These are phyloP conservation scores for Gillenia trifoliata DNA, from an alignment of 306 rosid genomes.

Conservation along the genomic window DNA sequence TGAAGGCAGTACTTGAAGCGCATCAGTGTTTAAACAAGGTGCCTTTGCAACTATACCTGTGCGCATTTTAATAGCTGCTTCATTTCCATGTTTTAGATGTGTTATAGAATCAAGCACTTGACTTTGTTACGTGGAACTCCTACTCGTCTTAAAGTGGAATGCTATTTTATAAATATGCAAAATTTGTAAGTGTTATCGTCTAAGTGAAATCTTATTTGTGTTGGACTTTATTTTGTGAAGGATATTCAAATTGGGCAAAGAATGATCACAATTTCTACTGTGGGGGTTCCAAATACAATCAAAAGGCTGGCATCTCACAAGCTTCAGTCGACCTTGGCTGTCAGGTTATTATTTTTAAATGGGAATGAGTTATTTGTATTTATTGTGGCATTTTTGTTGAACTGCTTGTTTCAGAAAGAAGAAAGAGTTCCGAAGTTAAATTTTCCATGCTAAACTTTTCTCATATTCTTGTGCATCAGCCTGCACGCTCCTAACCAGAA, in stretches of 20 bases:
- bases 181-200: neutral
- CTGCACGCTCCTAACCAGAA: conserved; percentile 96
- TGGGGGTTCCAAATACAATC: conserved; percentile 95
- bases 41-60: conserved; percentile 8
- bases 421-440: neutral
- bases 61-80: neutral
- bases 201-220: conserved; percentile 11
- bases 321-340: conserved; percentile 95
- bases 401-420: too few species aligned
- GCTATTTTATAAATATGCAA: neutral
- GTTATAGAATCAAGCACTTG: neutral
- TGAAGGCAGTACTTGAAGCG: conserved; percentile 84
- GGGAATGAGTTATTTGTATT: neutral
- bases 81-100: neutral
- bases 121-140: neutral
- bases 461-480: conserved; percentile 40
- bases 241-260: conserved; percentile 95
- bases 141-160: neutral
- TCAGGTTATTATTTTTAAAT: conserved; percentile 51
- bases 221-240: conserved; percentile 30
- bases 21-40: conserved; percentile 95
- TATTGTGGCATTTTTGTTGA: neutral
- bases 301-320: conserved; percentile 86
- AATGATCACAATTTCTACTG: conserved; percentile 96
- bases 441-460: conserved; percentile 4